Base-by-base conservation (phyloP, 2,329 filamentous ascomycete species). In the Fusarium verticillioides region DNA sequence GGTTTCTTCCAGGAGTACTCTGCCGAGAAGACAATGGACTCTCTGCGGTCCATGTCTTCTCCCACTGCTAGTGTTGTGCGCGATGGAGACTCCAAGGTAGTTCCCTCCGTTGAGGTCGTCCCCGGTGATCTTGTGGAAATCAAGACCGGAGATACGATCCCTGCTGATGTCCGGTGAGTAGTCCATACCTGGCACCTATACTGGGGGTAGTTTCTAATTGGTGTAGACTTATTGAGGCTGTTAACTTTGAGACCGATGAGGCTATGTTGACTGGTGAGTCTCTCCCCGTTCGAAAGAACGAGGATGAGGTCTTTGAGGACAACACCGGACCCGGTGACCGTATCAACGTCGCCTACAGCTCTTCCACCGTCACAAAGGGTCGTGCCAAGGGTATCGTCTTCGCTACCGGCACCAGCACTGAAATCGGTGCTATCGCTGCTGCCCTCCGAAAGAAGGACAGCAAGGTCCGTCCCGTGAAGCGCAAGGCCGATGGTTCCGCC, bases 201-300 rank as follows among this genome's bases (percentile, higher is more conserved):
- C 18, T 60, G 26, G n/a, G 21, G 0, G 3, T 23, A 26, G 26
- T 85, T 66, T 87, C 86, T 34, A 90, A 88, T 77, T 86, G 21
- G 87, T 7, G 87, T 84, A 73, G 65, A 59, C 76, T 87, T 30
- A 76, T 90, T 68, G 87, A 90, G 73, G 87, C 85, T 36, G 87
- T 92, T 83, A 93, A 93, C 79, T 86, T 91, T 49, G 90, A 91
- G 75, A 91, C 90, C 70, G 91, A 94, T 70, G 89, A 91, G 79
- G 89, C 89, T 7, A 84, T 91, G 53, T 84, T 91, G 30, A 92
- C 90, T 42, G 90, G 90, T 63, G 90, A 92, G 79, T 90, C 90
- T 23, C 83, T 90, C 3, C 89, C 90, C 32, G 87, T 90, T 15
- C 84, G 83, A 81, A 88, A 91, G 82, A 83, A 87, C 73, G 79